Percentiles rank a stretch among this genome's conserved stretches.
Conservation (phyloP, 345 rosid genomes). For the Citropsis articulata region DNA sequence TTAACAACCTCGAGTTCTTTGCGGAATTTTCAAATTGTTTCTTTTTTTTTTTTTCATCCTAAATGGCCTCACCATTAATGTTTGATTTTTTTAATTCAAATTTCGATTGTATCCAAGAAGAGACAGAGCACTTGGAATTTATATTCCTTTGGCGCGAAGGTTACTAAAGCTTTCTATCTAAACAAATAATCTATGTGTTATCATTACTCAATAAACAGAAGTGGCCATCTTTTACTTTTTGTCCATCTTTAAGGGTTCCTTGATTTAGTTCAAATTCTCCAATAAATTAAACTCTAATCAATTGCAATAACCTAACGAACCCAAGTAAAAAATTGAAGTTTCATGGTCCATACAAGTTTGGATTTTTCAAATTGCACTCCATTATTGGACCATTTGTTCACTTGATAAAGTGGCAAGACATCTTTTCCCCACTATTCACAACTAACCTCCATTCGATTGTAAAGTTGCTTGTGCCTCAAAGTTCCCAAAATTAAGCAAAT, state of each 20-base stretch:
- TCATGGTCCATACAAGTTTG: neutral
- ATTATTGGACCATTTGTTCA: neutral
- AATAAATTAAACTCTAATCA: neutral
- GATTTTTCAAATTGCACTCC: neutral
- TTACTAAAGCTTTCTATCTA: neutral
- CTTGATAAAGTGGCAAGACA: neutral
- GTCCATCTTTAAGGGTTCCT: neutral
- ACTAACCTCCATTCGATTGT: constrained; percentile 13
- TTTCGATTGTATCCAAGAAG: neutral
- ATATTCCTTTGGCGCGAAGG: constrained; percentile 27
- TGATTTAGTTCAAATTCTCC: neutral
- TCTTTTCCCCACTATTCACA: neutral
- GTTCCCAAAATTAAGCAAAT: constrained; percentile 27
- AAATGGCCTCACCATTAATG: neutral
- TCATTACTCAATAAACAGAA: neutral
- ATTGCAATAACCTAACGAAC: neutral
- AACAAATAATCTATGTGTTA: neutral
- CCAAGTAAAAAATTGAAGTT: neutral
- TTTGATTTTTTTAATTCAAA: neutral
- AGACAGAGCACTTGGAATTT: neutral
- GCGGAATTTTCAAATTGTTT: neutral
- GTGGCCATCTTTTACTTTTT: neutral
- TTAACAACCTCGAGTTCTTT: neutral
- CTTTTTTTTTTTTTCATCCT: too few relatives aligned
- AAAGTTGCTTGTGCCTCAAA: constrained; percentile 23